Base-by-base conservation (phyloP, 2,329 filamentous ascomycete genomes). In the Fusarium sp. region DNA sequence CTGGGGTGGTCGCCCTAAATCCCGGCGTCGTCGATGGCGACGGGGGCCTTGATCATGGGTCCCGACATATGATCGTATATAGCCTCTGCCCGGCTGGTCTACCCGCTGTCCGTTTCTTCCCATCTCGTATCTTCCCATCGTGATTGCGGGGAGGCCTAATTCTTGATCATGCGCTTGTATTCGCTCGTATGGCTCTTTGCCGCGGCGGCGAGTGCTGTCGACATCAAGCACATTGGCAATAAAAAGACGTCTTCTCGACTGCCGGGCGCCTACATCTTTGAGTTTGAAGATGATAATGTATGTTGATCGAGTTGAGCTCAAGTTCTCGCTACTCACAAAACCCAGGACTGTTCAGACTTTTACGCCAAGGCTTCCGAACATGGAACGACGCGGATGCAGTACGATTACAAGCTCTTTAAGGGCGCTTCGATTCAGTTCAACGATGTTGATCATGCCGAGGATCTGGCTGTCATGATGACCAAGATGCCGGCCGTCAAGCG, bases 341-440 rank as follows among this genome's bases (percentile, higher is more conserved):
- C 1, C 20, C 9, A 74, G 72, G 72, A 74, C 38, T 75, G 45
- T 3, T 42, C 73, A 59, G 74, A 71, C 69, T 75, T 75, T 60
- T 65, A 71, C 9, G 52, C 66, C 40, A 67, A 60, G 16, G 72
- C 72, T 5, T 47, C 66, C 0, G 6, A 57, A 27, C 57, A 87
- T 84, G 85, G 88, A 70, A 76, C 81, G 9, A 77, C 81, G 57
- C 86, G 86, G 63, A 85, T 87, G 83, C 84, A 85, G 65, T 83
- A 89, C 66, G 81, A 87, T 71, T 88, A 84, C 75, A 82, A 85
- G 71, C 81, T 90, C 20, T 90, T 90, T 84, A 88, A 86, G 74
- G 88, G 88, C 63, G 85, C 84, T 3, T 89, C 88, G 2, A 85
- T 90, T 68, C 84, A 88, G 75, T 85, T 90, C 77, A 81, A 86